Base-by-base conservation (phyloP, 306 rosid species). In the Prunus dulcis region DNA sequence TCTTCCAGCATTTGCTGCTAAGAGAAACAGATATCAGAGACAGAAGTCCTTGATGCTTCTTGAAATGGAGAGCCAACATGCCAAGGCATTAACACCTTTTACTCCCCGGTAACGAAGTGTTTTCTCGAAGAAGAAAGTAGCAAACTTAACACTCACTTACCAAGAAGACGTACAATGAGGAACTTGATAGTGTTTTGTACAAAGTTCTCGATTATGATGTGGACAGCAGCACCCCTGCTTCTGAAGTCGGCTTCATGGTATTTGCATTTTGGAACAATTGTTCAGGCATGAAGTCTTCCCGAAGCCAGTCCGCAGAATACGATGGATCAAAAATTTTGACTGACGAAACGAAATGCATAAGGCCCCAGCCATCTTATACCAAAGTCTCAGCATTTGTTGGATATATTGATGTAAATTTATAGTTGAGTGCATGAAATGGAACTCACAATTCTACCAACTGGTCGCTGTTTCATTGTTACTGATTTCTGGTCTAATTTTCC, bases 41-140 rank as follows among this genome's bases (percentile, higher is more conserved):
- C 98, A 95, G 78, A 92, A 95, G 83, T 92, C 96, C 27, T 82
- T 95, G 74, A 91, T 91, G 96, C 86, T 76, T 83, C 96, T 95
- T 58, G 98, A 92, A 85, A 90, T 95, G 98, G 98, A 95, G 80
- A 95, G 98, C 77, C 97, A 90, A 82, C 98, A 95, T 80, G 97
- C 98, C 56, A 95, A 85, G 87, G 95, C 95, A 82, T 50, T 82
- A 79, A 81, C 96, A 63, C 89, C 92, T 55, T 75, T 69, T 34
- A 74, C 92, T 25, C 84, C 76, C 52, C 81, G 63, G 30, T 87
- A 77, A 63, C 7, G 0, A 25, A 22, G 56, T 69, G 49, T 71
- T 70, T 20, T 43, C 41, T 69, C 65, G 20, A 69, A 67, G 20
- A 34, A 38, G 41, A 69, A 18, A 55, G 51, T 20, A 22, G 15